Percentiles rank a stretch among this genome's conserved stretches.
These are phyloP conservation scores for Thielaviopsis punctulata DNA, from an alignment of 2,329 filamentous ascomycete species.

Conservation along the genomic window DNA sequence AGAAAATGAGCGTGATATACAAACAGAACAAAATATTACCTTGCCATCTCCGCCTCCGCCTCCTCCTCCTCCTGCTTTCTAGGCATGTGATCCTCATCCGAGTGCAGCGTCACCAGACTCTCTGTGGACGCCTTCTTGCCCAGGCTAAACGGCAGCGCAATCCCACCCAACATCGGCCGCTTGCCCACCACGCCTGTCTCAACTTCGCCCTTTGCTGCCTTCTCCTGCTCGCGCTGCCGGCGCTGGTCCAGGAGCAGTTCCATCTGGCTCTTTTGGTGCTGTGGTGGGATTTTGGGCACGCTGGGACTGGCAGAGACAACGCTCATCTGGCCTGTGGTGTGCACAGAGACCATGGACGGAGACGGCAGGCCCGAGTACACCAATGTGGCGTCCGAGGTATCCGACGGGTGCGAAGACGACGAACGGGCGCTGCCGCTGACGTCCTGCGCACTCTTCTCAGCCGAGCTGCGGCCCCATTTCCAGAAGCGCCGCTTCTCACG, in stretches of 20 bases:
- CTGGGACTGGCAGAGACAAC: not conserved
- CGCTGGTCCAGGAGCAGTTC: conserved; percentile 7
- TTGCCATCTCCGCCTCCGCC: conserved; percentile 9
- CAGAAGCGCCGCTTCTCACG: conserved; percentile 6
- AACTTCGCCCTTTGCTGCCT: conserved; percentile 22
- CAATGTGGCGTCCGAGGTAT: not conserved
- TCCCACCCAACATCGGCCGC: conserved; percentile 47
- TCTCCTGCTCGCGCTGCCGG: conserved; percentile 5
- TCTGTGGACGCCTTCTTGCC: conserved; percentile 46
- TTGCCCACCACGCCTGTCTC: conserved; percentile 39
- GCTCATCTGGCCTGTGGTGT: not conserved
- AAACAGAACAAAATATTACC: conserved; percentile 10
- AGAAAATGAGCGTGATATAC: not conserved
- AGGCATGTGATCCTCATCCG: conserved; percentile 18
- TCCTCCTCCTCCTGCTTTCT: conserved; percentile 1
- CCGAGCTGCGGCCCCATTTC: conserved; percentile 9
- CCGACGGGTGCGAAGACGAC: not conserved
- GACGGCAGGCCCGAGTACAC: conserved; percentile 1
- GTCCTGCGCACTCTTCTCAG: not conserved
- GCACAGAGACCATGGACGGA: not conserved
- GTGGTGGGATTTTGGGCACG: not conserved
- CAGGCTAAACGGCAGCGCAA: conserved; percentile 58
- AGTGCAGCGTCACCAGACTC: conserved; percentile 51
- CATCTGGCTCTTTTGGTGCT: conserved; percentile 2
- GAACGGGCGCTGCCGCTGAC: not conserved